These are phyloP conservation scores for Acanthamoeba lenticulata DNA, from an alignment of 208 protist species.

Conservation along the genomic window DNA sequence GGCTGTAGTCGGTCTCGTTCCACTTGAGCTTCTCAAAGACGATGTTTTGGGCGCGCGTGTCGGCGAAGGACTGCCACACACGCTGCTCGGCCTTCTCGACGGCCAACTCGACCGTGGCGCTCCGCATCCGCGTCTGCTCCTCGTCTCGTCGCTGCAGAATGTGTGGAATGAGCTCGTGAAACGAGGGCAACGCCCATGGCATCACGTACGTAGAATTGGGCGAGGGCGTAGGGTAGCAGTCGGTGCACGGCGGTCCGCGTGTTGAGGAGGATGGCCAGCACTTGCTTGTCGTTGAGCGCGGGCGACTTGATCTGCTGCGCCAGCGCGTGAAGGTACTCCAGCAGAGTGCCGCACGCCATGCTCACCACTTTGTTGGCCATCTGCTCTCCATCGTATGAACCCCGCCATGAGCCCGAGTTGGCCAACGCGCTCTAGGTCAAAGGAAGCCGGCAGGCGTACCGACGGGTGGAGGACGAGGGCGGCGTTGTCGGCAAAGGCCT, in stretches of 20 bases:
- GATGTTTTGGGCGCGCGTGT: neutral
- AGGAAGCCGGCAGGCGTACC: no score
- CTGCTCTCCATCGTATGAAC: no score
- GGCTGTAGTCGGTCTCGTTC: neutral
- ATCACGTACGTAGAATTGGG: neutral
- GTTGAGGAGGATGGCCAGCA: neutral
- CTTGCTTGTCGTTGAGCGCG: neutral
- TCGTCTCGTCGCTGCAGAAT: neutral
- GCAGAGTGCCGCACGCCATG: neutral
- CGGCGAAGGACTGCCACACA: neutral
- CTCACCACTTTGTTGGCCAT: neutral
- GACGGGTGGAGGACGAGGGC: neutral
- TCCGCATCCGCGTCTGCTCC: neutral
- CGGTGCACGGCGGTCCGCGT: neutral
- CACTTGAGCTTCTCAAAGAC: neutral
- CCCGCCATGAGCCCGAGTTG: no score
- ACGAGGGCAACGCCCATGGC: no score
- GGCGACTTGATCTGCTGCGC: neutral
- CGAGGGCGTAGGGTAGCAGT: neutral
- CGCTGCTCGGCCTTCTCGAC: neutral
- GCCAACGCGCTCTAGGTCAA: no score
- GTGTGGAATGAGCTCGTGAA: no score
- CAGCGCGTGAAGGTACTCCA: neutral
- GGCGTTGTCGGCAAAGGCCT: neutral
- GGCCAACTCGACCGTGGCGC: neutral